Percentiles rank a stretch among this genome's conserved stretches.
Conservation (phyloP, 2,329 filamentous ascomycete genomes). For the Fusarium sp. region DNA sequence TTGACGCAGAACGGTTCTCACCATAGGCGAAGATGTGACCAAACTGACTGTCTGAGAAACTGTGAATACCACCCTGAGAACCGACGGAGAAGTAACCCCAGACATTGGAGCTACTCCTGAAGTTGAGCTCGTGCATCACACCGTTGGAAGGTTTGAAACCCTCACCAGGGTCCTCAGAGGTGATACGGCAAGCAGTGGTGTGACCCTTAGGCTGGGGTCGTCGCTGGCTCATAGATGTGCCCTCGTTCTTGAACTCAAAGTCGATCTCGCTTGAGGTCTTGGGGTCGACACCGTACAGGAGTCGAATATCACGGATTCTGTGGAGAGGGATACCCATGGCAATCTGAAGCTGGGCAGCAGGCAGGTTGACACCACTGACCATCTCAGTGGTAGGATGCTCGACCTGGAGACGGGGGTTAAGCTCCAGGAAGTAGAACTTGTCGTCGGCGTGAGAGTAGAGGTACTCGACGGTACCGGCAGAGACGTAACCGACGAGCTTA, state of each 20-base stretch:
- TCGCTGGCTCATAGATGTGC: constrained; percentile 84
- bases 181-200: constrained; percentile 98
- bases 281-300: constrained; percentile 95
- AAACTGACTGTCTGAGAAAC: constrained; percentile 98
- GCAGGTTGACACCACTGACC: constrained; percentile 97
- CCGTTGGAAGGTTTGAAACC: constrained; percentile 99
- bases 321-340: constrained; percentile 98
- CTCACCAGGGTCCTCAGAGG: constrained; percentile 97
- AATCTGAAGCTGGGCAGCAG: constrained; percentile 96
- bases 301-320: constrained; percentile 93
- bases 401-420: constrained; percentile 99
- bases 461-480: constrained; percentile 98
- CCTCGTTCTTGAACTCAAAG: constrained; percentile 92
- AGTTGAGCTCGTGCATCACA: constrained; percentile 99
- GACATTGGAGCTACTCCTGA: constrained; percentile 97
- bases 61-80: constrained; percentile 96
- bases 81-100: constrained; percentile 99
- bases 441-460: constrained; percentile 97
- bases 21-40: constrained; percentile 99
- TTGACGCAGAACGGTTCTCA: constrained; percentile 93
- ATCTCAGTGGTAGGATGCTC: constrained; percentile 99
- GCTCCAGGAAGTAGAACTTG: constrained; percentile 99
- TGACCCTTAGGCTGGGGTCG: constrained; percentile 94
- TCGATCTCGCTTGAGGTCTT: constrained; percentile 89
- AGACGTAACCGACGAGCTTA: constrained; percentile 95